Evolutionary conservation across 2,329 filamentous ascomycete genomes (phyloP).

Genomic region (Polytolypa hystricis): DNA sequence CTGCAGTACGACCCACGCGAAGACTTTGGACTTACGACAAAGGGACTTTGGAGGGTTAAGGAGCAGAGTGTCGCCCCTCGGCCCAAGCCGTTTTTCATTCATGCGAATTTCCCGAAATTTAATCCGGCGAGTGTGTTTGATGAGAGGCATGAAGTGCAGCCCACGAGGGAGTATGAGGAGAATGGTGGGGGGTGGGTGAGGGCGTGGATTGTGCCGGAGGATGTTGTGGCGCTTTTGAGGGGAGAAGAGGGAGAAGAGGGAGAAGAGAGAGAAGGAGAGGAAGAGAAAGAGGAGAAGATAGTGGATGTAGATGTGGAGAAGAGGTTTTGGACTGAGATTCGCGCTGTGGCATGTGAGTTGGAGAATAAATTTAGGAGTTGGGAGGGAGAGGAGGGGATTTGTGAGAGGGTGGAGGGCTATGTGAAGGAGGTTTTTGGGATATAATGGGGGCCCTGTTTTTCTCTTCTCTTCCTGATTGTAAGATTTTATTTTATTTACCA

Average conservation of each 20-base stretch:
- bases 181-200: constrained; percentile 23
- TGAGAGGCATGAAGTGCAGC: too few species aligned
- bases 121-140: constrained; percentile 28
- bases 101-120: constrained; percentile 32
- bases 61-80: constrained; percentile 18
- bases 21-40: constrained; percentile 17
- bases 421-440: constrained; percentile 24
- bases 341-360: constrained; percentile 28
- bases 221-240: constrained; percentile 21
- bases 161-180: constrained; percentile 18
- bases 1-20: constrained; percentile 26
- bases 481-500: too few species aligned
- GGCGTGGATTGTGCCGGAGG: constrained; percentile 22
- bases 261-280: neutral
- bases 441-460: too few species aligned
- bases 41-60: constrained; percentile 19
- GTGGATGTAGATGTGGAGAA: constrained; percentile 23
- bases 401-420: constrained; percentile 22
- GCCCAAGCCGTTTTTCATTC: constrained; percentile 29
- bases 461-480: too few species aligned
- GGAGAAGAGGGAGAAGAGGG: constrained; percentile 6
- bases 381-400: constrained; percentile 23
- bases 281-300: too few species aligned
- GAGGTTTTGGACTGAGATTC: constrained; percentile 29
- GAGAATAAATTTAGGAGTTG: constrained; percentile 24